Base-by-base conservation (phyloP, 2,329 filamentous ascomycete species). In the Sarocladium brachiariae region DNA sequence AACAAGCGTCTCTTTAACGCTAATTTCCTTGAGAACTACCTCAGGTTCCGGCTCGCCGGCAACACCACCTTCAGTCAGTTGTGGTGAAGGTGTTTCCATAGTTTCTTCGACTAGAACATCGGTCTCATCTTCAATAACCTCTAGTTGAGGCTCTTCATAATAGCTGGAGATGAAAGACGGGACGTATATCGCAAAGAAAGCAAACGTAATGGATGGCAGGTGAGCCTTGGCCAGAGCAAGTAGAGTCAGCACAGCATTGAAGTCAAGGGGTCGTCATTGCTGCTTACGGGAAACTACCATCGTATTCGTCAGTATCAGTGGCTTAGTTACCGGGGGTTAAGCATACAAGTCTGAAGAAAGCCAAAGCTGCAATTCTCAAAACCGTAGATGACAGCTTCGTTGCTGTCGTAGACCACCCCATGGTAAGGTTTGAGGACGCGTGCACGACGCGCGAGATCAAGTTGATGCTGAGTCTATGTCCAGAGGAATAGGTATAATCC, bases 171-270 rank as follows among this genome's bases (percentile, higher is more conserved):
- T 63, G 65, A 86, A 87, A 1, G 82, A 73, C 0, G 83, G 76
- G 0, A 84, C 62, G 57, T 88, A 89, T 52, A 89, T 65, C 21
- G 78, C 81, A 53, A 86, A 82, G 2, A 86, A 69, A 0, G 84
- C 75, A 51, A 81, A 81, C 3, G 82, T 70, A 33, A 79, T 58
- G 25, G 82, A 82, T 53, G 74, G 63, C 53, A 71, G 65, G 56
- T 65, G 65, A 51, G 66, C 67, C 66, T 69, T 57, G 52, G 53
- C 53, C 21, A 9, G 27, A 19, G 35, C 52, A 14, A 54, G 51
- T 18, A 39, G 13, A 50, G 21, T 25, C 27, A 52, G 21, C 35
- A 23, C 14, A 2, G 9, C 21, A 24, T 10, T n/a, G 46, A 37
- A 11, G 33, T 10, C 13, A 24, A 10, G 9, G 21, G 10, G 4